A percentile compares a stretch with the other conserved stretches of the same genome.
Evolutionary conservation across 768 basidiomycete genomes (phyloP).

Genomic region (Psilocybe azurescens): DNA sequence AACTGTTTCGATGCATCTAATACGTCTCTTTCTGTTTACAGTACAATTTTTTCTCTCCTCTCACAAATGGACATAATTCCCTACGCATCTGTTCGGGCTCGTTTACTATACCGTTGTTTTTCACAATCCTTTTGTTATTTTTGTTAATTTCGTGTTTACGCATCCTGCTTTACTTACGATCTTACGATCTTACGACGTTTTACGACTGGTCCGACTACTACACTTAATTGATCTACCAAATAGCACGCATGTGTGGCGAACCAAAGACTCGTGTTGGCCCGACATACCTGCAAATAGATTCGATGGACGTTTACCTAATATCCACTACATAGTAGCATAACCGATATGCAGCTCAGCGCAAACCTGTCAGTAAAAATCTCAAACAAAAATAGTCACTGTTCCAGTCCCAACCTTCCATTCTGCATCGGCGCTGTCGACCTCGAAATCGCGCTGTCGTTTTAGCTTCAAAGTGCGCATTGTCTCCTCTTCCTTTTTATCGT

Average conservation of each 20-base stretch:
- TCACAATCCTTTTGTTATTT: not conserved
- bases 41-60: too few relatives aligned
- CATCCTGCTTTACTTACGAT: conserved; percentile 6
- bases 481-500: conserved; percentile 33
- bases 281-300: too few relatives aligned
- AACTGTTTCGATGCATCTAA: not conserved
- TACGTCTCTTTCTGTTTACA: not conserved
- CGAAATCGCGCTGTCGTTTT: conserved; percentile 61
- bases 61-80: too few relatives aligned
- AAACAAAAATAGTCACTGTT: conserved; percentile 50
- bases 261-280: too few relatives aligned
- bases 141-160: not conserved
- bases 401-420: conserved; percentile 70
- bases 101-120: too few relatives aligned
- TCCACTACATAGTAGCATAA: too few relatives aligned
- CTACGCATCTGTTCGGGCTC: too few relatives aligned
- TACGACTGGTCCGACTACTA: not conserved
- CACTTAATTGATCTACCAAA: too few relatives aligned
- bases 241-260: too few relatives aligned
- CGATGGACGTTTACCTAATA: not conserved
- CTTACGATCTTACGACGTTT: conserved; percentile 8
- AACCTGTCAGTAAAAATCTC: conserved; percentile 5
- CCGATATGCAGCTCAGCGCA: not conserved
- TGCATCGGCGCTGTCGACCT: conserved; percentile 66
- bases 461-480: conserved; percentile 46